phyloP scores from a whole-genome alignment of 345 rosid species.

The Salix suchowensis region DNA sequence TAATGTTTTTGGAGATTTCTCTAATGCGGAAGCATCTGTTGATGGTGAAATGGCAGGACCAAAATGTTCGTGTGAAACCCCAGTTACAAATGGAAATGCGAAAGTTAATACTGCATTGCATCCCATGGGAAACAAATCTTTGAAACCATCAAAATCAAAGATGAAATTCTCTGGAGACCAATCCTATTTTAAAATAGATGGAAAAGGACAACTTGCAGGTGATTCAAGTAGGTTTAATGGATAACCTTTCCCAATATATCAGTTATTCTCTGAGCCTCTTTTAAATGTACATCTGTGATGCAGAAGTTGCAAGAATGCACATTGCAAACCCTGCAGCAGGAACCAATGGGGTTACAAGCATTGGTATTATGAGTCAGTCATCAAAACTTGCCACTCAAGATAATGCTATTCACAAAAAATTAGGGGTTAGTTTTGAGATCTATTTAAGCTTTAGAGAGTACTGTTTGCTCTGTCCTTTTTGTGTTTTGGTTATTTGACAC shows the following conservation, averaged over 20 bases:
- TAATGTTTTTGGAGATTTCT: constrained; percentile 8
- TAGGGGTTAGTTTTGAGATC: constrained; percentile 40
- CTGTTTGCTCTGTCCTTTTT: not conserved
- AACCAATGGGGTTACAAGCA: constrained; percentile 32
- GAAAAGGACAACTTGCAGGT: constrained; percentile 33
- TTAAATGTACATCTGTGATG: constrained; percentile 23
- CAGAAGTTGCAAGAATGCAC: constrained; percentile 36
- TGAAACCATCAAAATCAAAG: constrained; percentile 33
- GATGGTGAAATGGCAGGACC: constrained; percentile 15
- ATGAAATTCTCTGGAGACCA: constrained; percentile 34
- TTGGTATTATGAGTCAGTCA: constrained; percentile 53
- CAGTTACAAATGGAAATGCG: constrained; percentile 13
- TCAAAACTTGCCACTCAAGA: constrained; percentile 39
- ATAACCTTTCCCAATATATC: constrained; percentile 1
- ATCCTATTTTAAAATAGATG: constrained; percentile 33
- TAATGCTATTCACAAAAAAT: constrained; percentile 36
- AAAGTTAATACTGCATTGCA: constrained; percentile 21
- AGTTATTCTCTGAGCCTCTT: not conserved
- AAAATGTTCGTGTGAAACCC: constrained; percentile 9
- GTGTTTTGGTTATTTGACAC: not conserved
- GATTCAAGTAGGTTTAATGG: constrained; percentile 34
- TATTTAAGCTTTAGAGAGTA: constrained; percentile 4
- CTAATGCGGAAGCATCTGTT: constrained; percentile 5
- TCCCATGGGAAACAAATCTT: constrained; percentile 24
- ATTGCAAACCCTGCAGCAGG: constrained; percentile 23